Evolutionary conservation across 208 protist species (phyloP), one percentile per base, ranked within the genome.

Genomic region (Trypanosoma cruzi): DNA sequence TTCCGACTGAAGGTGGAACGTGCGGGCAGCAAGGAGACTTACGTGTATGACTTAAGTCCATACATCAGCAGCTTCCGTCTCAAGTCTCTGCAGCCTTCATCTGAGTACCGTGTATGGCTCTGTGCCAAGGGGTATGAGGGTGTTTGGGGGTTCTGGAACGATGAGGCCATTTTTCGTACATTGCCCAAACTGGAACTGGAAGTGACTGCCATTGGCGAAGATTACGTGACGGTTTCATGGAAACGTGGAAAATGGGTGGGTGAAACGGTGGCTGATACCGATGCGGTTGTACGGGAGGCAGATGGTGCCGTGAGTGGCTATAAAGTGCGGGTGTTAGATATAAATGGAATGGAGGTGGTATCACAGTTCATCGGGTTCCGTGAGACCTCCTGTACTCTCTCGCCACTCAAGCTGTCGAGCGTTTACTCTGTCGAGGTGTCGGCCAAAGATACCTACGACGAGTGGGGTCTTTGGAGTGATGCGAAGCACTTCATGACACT

Each of bases 391-490:
- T 89, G 86, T 64, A 80, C 79, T 7, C 54, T 96, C 20, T 79
- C 86, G 7, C 78, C 79, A 0, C 82, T 97, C 2, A 72, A 86
- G 10, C 76, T 92, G 13, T 81, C 75, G n/a, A 84, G 84, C 6
- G 53, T 88, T 24, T 96, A 97, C 82, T 73, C 75, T 13, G 91
- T 97, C 14, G 73, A 94, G 71, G 91, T 96, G 8, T 85, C 89
- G 11, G 91, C 90, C 13, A 95, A 94, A 77, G 93, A 97, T 73
- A 95, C 91, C 50, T 94, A 96, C 70, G 80, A 95, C 69, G 86
- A 92, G 64, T 96, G 90, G 91, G 93, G 93, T 53, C 79, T 97
- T 36, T 97, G 93, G 91, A 95, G 86, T 61, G 85, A 94, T 69
- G 59, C 83, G 24, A 71, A 83, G 44, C 65, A 62, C 20, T 96